Evolutionary conservation across 192 early-diverging fungal genomes (phyloP).

Genomic region (Coemansia sp.): DNA sequence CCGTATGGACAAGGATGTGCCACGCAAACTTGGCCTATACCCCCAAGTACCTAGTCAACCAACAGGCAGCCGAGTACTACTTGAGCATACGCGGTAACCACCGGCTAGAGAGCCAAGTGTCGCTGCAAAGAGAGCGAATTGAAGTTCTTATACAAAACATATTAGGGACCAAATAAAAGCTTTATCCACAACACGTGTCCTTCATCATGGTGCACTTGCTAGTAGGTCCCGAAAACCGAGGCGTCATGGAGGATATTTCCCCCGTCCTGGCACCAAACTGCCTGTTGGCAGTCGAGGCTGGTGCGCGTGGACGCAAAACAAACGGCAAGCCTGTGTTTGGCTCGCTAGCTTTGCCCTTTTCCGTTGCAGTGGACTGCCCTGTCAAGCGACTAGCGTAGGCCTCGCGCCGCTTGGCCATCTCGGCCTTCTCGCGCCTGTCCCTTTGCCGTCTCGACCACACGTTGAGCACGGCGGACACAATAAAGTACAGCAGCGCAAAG

Average conservation of each 20-base stretch:
- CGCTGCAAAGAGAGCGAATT: conserved; percentile 33
- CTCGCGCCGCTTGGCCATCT: conserved; percentile 7
- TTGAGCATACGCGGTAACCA: conserved; percentile 39
- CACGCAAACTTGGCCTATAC: conserved; percentile 25
- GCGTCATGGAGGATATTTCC: background rate
- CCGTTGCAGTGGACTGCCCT: background rate
- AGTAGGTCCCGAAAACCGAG: background rate
- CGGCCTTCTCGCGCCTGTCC: background rate
- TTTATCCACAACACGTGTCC: background rate
- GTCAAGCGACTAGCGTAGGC: background rate
- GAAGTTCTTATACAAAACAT: conserved; percentile 29
- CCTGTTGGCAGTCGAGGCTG: conserved; percentile 1
- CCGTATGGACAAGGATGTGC: conserved; percentile 37
- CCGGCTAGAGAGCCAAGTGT: conserved; percentile 28
- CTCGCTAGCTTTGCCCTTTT: background rate
- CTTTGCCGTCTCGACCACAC: background rate
- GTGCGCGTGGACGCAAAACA: conserved; percentile 21
- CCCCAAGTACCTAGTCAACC: conserved; percentile 19
- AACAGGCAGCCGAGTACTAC: conserved; percentile 45
- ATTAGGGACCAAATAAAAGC: background rate
- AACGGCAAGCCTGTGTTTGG: background rate
- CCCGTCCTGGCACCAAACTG: conserved; percentile 23
- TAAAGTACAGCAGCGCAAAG: background rate
- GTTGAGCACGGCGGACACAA: background rate
- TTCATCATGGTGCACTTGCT: background rate